phyloP scores from a whole-genome alignment of 352 stramenopile species.

The Saprolegnia parasitica region DNA sequence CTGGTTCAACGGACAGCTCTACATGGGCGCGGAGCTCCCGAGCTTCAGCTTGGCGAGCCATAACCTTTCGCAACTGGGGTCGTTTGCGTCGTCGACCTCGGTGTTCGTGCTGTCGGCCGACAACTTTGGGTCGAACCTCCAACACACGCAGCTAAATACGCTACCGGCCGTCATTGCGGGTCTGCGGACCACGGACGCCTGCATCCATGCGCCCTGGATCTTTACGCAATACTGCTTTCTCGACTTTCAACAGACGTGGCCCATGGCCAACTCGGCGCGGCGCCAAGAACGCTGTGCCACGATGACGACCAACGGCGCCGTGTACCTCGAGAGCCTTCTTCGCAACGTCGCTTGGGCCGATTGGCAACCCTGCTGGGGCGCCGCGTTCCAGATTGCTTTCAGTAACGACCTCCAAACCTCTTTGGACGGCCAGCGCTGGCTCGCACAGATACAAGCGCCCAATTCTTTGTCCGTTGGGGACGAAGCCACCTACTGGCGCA shows the following conservation, averaged over 20 bases:
- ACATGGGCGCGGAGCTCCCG: neutral
- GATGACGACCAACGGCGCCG: conserved; percentile 5
- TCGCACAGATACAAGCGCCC: neutral
- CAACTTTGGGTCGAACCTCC: neutral
- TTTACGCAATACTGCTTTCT: conserved; percentile 17
- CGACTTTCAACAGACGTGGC: neutral
- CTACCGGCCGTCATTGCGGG: neutral
- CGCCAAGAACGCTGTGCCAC: conserved; percentile 2
- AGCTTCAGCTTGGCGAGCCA: neutral
- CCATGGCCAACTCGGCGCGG: neutral
- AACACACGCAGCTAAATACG: neutral
- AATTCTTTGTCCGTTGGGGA: neutral
- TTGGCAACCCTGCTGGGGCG: neutral
- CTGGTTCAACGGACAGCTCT: conserved; percentile 15
- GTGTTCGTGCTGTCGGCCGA: neutral
- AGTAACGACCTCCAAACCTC: neutral
- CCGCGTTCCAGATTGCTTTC: neutral
- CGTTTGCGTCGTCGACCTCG: neutral
- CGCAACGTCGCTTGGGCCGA: neutral
- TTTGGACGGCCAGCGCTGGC: neutral
- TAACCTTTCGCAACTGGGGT: neutral
- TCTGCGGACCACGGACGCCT: neutral
- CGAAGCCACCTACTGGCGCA: neutral
- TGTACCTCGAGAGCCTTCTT: neutral
- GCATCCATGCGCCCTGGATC: neutral